Conservation (phyloP, 305 asterid species). For the Petunia hybrid region DNA sequence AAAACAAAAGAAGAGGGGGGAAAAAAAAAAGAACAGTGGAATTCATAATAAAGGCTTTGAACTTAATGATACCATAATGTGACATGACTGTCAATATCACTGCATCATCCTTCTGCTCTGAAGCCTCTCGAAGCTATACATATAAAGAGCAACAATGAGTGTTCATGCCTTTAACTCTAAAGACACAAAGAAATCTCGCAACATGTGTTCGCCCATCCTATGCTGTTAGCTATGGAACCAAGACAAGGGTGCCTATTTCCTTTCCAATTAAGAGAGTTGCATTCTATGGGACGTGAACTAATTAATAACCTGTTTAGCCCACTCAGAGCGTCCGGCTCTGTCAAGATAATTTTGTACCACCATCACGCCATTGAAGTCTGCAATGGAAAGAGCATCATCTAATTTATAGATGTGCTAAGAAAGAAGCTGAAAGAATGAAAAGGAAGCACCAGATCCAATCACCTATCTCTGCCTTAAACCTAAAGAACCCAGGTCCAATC, state of each 20-base stretch:
- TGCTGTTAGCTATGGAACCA: too few relatives aligned
- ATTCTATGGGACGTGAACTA: neutral
- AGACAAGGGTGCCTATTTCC: too few relatives aligned
- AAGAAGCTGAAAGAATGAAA: neutral
- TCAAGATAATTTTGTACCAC: slow-evolving; percentile 85
- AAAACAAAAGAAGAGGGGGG: neutral
- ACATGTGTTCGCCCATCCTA: too few relatives aligned
- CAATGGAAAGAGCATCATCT: slow-evolving; percentile 39
- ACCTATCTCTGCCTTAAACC: slow-evolving; percentile 99
- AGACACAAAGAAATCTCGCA: too few relatives aligned
- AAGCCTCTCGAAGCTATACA: slow-evolving; percentile 77
- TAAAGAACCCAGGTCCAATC: slow-evolving; percentile 95
- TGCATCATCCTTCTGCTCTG: slow-evolving; percentile 63
- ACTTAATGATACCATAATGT: slow-evolving; percentile 61
- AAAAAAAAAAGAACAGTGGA: neutral
- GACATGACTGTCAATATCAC: slow-evolving; percentile 78
- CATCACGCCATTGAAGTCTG: slow-evolving; percentile 89
- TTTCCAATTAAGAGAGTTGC: too few relatives aligned
- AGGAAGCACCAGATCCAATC: slow-evolving; percentile 27
- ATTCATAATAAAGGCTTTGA: neutral
- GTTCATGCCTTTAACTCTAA: too few relatives aligned
- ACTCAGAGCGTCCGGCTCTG: slow-evolving; percentile 84
- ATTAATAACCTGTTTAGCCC: slow-evolving; percentile 78
- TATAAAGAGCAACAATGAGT: slow-evolving; percentile 9
- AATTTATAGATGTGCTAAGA: slow-evolving; percentile 23